These are phyloP conservation scores for Phytopythium sindhum DNA, from an alignment of 352 stramenopile species.

Conservation along the genomic window DNA sequence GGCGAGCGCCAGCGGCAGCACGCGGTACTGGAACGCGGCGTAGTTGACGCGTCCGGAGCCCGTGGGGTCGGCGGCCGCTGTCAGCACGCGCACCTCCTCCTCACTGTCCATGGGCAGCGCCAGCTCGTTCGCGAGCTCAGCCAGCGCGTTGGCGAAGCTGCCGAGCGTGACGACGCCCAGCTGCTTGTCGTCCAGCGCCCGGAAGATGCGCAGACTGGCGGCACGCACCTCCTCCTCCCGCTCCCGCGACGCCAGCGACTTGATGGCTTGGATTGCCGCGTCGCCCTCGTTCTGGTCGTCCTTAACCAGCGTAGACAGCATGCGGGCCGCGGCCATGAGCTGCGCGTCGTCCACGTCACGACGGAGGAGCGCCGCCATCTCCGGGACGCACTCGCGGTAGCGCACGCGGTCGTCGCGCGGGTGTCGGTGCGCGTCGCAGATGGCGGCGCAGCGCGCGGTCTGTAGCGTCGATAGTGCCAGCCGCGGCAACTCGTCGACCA, in stretches of 20 bases:
- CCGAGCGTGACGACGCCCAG: constrained; percentile 30
- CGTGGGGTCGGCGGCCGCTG: constrained; percentile 38
- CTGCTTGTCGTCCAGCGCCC: constrained; percentile 24
- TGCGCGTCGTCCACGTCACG: constrained; percentile 27
- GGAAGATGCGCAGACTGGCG: constrained; percentile 31
- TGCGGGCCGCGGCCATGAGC: constrained; percentile 16
- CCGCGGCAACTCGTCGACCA: constrained; percentile 50
- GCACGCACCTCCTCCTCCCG: constrained; percentile 30
- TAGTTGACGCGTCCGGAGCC: constrained; percentile 59
- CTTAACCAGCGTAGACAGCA: neutral
- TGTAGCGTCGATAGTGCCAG: constrained; percentile 52
- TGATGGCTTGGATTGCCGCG: constrained; percentile 1
- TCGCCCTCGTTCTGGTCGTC: constrained; percentile 13
- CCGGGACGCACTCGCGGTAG: constrained; percentile 38
- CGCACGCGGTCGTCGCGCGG: constrained; percentile 29
- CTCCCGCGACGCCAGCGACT: neutral
- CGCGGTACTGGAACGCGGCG: constrained; percentile 45
- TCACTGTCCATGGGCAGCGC: constrained; percentile 18
- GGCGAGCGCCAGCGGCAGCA: constrained; percentile 39
- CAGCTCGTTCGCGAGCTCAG: constrained; percentile 17
- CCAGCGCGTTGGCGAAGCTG: constrained; percentile 33
- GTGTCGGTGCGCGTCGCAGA: constrained; percentile 20
- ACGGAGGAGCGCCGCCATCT: constrained; percentile 22
- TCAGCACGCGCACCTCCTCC: constrained; percentile 25
- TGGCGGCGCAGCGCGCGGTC: constrained; percentile 29